These are phyloP conservation scores for Saccharomyces pastorianus DNA, from an alignment of 1,139 yeast genomes.

Conservation along the genomic window DNA sequence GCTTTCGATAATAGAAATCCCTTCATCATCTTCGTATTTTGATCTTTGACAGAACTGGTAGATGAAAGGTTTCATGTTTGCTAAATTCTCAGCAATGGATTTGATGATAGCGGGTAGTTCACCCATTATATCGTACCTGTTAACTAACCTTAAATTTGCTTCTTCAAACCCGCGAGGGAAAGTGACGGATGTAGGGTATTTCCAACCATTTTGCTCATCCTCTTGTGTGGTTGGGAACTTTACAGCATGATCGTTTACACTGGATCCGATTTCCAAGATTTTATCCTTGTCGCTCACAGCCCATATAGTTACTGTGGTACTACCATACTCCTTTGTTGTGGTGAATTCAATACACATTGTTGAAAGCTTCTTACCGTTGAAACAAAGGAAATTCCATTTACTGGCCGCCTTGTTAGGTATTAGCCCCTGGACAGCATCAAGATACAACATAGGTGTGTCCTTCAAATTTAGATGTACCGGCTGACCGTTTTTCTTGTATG, in stretches of 20 bases:
- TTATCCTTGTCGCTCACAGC: constrained; percentile 52
- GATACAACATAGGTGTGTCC: constrained; percentile 56
- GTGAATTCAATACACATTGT: constrained; percentile 82
- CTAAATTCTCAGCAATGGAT: constrained; percentile 70
- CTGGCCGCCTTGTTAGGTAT: constrained; percentile 91
- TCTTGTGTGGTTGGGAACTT: constrained; percentile 44
- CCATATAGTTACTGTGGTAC: constrained; percentile 62
- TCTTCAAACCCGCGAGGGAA: constrained; percentile 38
- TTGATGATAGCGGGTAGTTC: constrained; percentile 80
- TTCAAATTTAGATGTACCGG: constrained; percentile 27
- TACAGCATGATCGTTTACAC: constrained; percentile 44
- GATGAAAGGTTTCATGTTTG: constrained; percentile 79
- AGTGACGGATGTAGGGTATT: constrained; percentile 55
- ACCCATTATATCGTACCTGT: constrained; percentile 83
- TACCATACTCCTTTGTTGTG: constrained; percentile 71
- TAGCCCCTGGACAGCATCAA: constrained; percentile 89
- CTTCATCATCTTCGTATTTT: constrained; percentile 19
- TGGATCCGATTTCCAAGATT: constrained; percentile 42
- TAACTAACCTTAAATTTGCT: constrained; percentile 53
- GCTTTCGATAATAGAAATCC: constrained; percentile 26
- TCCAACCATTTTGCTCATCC: constrained; percentile 70
- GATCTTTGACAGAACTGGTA: constrained; percentile 68
- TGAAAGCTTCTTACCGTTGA: constrained; percentile 57
- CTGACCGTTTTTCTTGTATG: constrained; percentile 27
- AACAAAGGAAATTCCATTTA: constrained; percentile 78